phyloP scores from a whole-genome alignment of 331 rosid genomes.

The Cydonia oblonga region DNA sequence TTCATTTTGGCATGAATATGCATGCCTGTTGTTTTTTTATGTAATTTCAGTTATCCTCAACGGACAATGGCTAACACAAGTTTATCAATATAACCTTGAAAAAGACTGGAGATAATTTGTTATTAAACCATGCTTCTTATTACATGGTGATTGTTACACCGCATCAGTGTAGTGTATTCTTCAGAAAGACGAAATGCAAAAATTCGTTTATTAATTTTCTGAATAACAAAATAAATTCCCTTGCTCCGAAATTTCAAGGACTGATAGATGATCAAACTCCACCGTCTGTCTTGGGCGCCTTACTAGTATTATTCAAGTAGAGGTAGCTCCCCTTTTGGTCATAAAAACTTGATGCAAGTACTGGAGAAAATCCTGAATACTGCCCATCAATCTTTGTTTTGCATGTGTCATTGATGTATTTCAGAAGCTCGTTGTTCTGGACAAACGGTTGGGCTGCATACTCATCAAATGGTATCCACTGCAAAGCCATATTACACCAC shows the following conservation, averaged over 20 bases:
- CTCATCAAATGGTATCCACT: constrained; percentile 85
- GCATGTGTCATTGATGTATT: constrained; percentile 30
- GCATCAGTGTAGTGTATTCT: not conserved
- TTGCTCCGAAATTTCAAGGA: not conserved
- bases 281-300: constrained; percentile 25
- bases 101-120: no score
- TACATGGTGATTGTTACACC: not conserved
- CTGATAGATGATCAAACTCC: not conserved
- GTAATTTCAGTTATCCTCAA: no score
- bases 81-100: no score
- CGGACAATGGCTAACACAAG: no score
- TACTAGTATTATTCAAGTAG: constrained; percentile 28
- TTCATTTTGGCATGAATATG: no score
- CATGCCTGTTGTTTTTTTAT: no score
- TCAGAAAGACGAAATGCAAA: not conserved
- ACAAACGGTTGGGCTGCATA: constrained; percentile 47
- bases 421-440: constrained; percentile 33
- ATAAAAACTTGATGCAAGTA: constrained; percentile 21
- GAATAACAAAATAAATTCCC: not conserved
- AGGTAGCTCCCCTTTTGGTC: constrained; percentile 18
- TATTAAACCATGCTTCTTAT: not conserved
- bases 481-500: constrained; percentile 15
- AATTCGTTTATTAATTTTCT: not conserved
- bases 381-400: constrained; percentile 35
- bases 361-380: constrained; percentile 53